Evolutionary conservation across 169 alveolate species (phyloP).

Genomic region (Sarcocystis neurona): DNA sequence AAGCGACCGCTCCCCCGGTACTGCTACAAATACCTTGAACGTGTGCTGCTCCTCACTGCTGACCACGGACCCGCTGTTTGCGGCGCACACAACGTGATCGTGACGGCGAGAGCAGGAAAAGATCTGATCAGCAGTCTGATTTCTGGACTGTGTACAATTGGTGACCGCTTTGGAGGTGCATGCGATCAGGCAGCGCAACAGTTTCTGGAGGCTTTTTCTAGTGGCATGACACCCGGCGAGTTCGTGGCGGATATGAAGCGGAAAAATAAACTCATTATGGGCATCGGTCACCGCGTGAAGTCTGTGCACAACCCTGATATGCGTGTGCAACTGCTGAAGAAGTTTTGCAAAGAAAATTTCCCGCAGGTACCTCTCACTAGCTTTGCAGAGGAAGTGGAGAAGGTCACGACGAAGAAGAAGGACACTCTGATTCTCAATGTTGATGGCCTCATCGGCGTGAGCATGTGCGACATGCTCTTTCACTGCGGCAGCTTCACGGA

Average conservation of each 20-base stretch:
- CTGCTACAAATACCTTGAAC: conserved; percentile 68
- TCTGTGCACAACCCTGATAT: conserved; percentile 71
- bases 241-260: conserved; percentile 61
- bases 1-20: conserved; percentile 63
- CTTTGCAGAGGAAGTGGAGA: conserved; percentile 43
- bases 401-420: conserved; percentile 70
- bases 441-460: conserved; percentile 71
- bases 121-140: conserved; percentile 66
- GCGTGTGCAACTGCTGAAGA: conserved; percentile 70
- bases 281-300: conserved; percentile 73
- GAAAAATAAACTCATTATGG: conserved; percentile 71
- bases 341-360: conserved; percentile 62
- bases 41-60: conserved; percentile 69
- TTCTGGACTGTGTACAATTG: conserved; percentile 71
- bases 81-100: conserved; percentile 75
- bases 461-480: conserved; percentile 71
- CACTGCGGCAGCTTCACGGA: conserved; percentile 48
- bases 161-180: conserved; percentile 73
- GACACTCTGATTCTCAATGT: conserved; percentile 73
- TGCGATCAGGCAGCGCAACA: conserved; percentile 70
- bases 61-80: conserved; percentile 75
- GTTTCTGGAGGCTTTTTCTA: conserved; percentile 10
- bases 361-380: conserved; percentile 58
- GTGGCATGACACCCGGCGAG: conserved; percentile 45
- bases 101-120: conserved; percentile 70